Evolutionary conservation across 495 filamentous ascomycete species (phyloP), one percentile per base, ranked within the genome.

Genomic region (Hyphodiscus hymeniophilus): DNA sequence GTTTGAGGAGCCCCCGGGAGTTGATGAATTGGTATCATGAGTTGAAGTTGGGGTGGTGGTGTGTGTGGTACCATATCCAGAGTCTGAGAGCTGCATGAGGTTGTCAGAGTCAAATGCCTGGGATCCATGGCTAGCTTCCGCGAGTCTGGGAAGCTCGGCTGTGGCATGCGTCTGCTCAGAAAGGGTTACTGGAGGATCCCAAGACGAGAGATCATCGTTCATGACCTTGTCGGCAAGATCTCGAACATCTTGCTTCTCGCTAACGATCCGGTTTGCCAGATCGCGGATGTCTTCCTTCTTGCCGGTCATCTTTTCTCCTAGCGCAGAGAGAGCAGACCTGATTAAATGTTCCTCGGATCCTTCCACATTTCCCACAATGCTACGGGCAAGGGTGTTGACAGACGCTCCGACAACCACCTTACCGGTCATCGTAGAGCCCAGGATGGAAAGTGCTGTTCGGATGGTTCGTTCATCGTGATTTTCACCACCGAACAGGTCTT

Each of bases 401-500:
- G n/a, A n/a, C n/a, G n/a, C n/a, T n/a, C n/a, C n/a, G n/a, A n/a
- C n/a, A n/a, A n/a, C n/a, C n/a, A n/a, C n/a, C n/a, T 64, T 66
- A 2, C 75, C 73, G n/a, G 69, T 74, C 57, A 76, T 71, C 53
- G 80, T 80, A 17, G 73, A 67, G 6, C 71, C 71, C 18, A 84
- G 54, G 18, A 82, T 64, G 20, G 69, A 62, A 20, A 84, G 63
- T 1, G 81, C 80, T 3, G 68, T 71, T 41, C 74, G 71, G n/a
- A 84, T 71, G 54, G 87, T 77, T 45, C 85, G 71, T 57, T 91
- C 85, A 21, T 82, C 77, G 47, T 89, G 80, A 51, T 94, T 87
- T 7, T 83, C 69, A 57, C 95, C 95, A 36, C 73, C 80, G 68
- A 91, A 94, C 45, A 79, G 75, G 39, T 59, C 59, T 52, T 76